Conservation (phyloP, 2,329 filamentous ascomycete species). For the Epichloe uncinata region DNA sequence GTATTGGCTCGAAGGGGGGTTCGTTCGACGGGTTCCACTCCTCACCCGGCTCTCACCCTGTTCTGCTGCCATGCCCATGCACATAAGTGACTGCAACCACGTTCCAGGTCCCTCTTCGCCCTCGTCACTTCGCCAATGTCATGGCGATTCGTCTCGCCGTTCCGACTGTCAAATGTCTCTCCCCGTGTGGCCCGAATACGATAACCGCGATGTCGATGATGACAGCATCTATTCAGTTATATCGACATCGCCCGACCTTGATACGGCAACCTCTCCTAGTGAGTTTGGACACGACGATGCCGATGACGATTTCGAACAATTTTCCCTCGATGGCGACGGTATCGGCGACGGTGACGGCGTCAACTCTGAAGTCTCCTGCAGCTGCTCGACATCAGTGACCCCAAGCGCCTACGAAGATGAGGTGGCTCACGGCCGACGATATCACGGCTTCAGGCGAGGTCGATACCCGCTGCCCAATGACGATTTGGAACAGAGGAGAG, state of each 20-base stretch:
- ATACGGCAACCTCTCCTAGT: slow-evolving; percentile 11
- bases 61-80: not conserved
- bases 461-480: slow-evolving; percentile 36
- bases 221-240: slow-evolving; percentile 17
- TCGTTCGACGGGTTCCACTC: not conserved
- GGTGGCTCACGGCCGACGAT: slow-evolving; percentile 22
- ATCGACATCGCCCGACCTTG: slow-evolving; percentile 15
- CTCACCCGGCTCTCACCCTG: not conserved
- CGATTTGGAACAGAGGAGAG: slow-evolving; percentile 29
- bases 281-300: slow-evolving; percentile 14
- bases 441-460: slow-evolving; percentile 29
- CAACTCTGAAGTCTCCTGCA: slow-evolving; percentile 15
- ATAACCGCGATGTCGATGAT: slow-evolving; percentile 9
- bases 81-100: slow-evolving; percentile 1
- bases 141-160: slow-evolving; percentile 3
- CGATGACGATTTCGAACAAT: slow-evolving; percentile 16
- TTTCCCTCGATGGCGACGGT: slow-evolving; percentile 10
- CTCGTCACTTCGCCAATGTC: slow-evolving; percentile 1
- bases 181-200: slow-evolving; percentile 1
- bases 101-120: not conserved
- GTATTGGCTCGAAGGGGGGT: too few relatives aligned
- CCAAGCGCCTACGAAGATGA: slow-evolving; percentile 21
- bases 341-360: slow-evolving; percentile 9
- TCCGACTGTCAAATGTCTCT: slow-evolving; percentile 7
- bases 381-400: slow-evolving; percentile 19